phyloP scores from a whole-genome alignment of 1,139 yeast genomes.

The Saccharomyces hybrid region DNA sequence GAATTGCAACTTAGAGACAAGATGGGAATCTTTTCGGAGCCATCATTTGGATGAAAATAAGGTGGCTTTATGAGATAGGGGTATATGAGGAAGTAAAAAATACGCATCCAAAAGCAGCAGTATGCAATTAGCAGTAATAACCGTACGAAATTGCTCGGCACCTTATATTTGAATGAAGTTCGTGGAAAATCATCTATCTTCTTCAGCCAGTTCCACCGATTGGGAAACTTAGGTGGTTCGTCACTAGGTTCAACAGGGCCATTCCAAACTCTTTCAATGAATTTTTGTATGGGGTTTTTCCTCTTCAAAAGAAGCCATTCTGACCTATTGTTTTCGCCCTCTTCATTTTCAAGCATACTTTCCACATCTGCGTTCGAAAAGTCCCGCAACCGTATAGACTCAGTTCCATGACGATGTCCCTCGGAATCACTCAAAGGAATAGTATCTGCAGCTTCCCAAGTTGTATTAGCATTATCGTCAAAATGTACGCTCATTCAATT shows the following conservation, averaged over 20 bases:
- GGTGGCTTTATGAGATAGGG: slow-evolving; percentile 29
- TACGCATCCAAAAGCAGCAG: slow-evolving; percentile 29
- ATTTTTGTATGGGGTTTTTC: slow-evolving; percentile 25
- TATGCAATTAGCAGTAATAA: slow-evolving; percentile 35
- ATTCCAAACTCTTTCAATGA: slow-evolving; percentile 35
- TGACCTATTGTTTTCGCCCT: slow-evolving; percentile 21
- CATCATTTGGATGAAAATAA: slow-evolving; percentile 16
- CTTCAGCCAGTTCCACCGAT: slow-evolving; percentile 19
- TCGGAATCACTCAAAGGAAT: neutral
- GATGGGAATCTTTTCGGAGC: slow-evolving; percentile 22
- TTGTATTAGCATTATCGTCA: neutral
- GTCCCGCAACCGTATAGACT: slow-evolving; percentile 1
- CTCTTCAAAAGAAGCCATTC: slow-evolving; percentile 38
- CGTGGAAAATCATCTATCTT: slow-evolving; percentile 42
- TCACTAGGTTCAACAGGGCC: slow-evolving; percentile 50
- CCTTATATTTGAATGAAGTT: slow-evolving; percentile 28
- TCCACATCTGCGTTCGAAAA: slow-evolving; percentile 2
- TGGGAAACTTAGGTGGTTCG: slow-evolving; percentile 37
- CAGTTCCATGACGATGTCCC: neutral
- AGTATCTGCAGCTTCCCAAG: neutral
- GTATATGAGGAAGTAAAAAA: slow-evolving; percentile 17
- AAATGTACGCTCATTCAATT: neutral
- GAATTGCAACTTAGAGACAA: slow-evolving; percentile 41
- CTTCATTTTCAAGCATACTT: neutral
- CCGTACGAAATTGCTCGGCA: slow-evolving; percentile 30